A percentile compares a stretch with the other conserved stretches of the same genome.
phyloP scores from a whole-genome alignment of 2,329 filamentous ascomycete species.

The Cadophora sp. region DNA sequence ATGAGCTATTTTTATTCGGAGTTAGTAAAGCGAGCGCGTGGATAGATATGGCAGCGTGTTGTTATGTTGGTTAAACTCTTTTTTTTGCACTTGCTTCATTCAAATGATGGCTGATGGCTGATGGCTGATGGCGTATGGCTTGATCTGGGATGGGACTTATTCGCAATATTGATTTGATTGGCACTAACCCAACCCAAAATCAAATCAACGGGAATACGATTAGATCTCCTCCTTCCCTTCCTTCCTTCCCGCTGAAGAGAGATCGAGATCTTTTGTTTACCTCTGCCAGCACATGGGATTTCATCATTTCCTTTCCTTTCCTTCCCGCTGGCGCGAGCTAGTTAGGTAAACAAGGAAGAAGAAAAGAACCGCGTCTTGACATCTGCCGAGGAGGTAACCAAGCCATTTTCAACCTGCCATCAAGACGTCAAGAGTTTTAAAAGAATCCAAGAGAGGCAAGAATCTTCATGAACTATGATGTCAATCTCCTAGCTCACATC shows the following conservation, averaged over 20 bases:
- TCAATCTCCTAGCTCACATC: conserved; percentile 4
- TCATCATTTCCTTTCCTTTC: neutral
- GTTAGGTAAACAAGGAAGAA: conserved; percentile 1
- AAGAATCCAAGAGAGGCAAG: neutral
- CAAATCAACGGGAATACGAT: neutral
- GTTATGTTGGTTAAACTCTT: neutral
- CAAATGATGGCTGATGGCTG: no score
- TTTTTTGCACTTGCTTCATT: conserved; percentile 7
- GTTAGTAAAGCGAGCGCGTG: neutral
- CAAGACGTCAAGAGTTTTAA: neutral
- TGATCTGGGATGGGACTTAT: neutral
- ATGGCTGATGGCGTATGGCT: neutral
- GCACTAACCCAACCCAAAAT: neutral
- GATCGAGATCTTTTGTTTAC: conserved; percentile 16
- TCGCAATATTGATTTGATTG: neutral
- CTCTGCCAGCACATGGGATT: conserved; percentile 6
- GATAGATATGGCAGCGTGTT: no score
- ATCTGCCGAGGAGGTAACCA: conserved; percentile 6
- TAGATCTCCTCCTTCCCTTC: no score
- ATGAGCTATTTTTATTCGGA: conserved; percentile 3
- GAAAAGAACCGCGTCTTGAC: conserved; percentile 2
- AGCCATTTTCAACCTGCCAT: neutral
- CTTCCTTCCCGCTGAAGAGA: neutral
- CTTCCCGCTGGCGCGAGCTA: no score
- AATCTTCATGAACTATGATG: neutral